phyloP scores from a whole-genome alignment of 2,329 filamentous ascomycete species.

The Cladophialophora psammophila region DNA sequence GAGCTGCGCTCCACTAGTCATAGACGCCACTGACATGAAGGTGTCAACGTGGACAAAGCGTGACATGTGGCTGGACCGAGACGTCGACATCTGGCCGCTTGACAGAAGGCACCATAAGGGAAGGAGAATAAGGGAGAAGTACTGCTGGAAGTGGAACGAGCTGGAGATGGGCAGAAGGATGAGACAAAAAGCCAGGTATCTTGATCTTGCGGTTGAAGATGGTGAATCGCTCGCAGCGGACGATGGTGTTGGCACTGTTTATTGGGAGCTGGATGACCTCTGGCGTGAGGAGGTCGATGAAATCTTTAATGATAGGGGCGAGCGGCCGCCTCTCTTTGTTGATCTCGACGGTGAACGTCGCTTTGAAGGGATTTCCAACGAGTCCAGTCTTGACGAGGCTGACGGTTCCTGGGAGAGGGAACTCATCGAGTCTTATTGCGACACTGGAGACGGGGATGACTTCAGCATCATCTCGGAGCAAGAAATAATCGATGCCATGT shows the following conservation, averaged over 20 bases:
- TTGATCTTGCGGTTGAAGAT: not conserved
- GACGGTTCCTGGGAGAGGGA: not conserved
- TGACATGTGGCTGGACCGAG: slow-evolving; percentile 33
- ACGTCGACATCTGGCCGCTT: slow-evolving; percentile 26
- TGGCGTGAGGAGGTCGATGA: not conserved
- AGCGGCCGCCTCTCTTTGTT: slow-evolving; percentile 1
- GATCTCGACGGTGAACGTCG: slow-evolving; percentile 6
- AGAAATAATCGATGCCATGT: slow-evolving; percentile 8
- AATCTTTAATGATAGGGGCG: not conserved
- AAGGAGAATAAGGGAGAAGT: slow-evolving; percentile 29
- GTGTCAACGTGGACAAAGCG: slow-evolving; percentile 29
- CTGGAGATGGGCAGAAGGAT: slow-evolving; percentile 11
- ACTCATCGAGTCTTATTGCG: not conserved
- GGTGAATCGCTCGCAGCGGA: not conserved
- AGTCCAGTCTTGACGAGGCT: not conserved
- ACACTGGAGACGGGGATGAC: slow-evolving; percentile 2
- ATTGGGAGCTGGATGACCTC: not conserved
- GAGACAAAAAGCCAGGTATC: slow-evolving; percentile 10
- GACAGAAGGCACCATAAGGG: slow-evolving; percentile 30
- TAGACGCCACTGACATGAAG: not conserved
- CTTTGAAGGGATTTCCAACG: not conserved
- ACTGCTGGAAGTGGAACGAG: slow-evolving; percentile 9
- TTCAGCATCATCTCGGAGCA: slow-evolving; percentile 22
- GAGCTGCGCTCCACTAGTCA: slow-evolving; percentile 12
- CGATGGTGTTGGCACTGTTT: not conserved